Conservation (phyloP, 805 yeast genomes). For the Nakazawaea anatomiae region DNA sequence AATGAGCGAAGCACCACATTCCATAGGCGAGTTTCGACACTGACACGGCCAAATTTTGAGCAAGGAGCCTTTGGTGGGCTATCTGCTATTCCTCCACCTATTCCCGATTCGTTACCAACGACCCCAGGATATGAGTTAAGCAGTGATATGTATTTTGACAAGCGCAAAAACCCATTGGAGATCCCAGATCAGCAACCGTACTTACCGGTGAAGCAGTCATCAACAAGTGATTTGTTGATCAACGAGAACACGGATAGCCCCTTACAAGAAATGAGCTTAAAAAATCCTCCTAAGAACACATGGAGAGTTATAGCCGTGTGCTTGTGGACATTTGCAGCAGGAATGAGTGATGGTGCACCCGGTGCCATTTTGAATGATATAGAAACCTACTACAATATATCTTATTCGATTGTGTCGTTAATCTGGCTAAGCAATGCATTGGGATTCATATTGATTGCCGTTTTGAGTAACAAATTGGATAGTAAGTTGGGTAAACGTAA, state of each 20-base stretch:
- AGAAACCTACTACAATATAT: constrained; percentile 40
- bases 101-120: constrained; percentile 35
- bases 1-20: not conserved
- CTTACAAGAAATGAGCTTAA: constrained; percentile 25
- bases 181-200: constrained; percentile 16
- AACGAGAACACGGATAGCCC: constrained; percentile 11
- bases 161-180: not conserved
- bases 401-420: constrained; percentile 48
- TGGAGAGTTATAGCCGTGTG: constrained; percentile 36
- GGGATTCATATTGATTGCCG: constrained; percentile 49
- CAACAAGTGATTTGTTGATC: not conserved
- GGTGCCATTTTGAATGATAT: constrained; percentile 56
- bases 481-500: constrained; percentile 33
- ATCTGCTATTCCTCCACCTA: constrained; percentile 26
- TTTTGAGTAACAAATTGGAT: constrained; percentile 39
- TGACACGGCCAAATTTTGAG: constrained; percentile 1
- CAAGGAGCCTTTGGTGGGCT: constrained; percentile 2
- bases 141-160: constrained; percentile 1
- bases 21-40: not conserved
- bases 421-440: constrained; percentile 54
- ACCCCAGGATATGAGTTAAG: constrained; percentile 32
- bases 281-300: constrained; percentile 35
- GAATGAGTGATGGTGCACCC: constrained; percentile 51
- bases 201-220: not conserved
- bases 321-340: constrained; percentile 34